A percentile compares a stretch with the other conserved stretches of the same genome.
Conservation (phyloP, 805 yeast genomes). For the Nakazawaea populi region DNA sequence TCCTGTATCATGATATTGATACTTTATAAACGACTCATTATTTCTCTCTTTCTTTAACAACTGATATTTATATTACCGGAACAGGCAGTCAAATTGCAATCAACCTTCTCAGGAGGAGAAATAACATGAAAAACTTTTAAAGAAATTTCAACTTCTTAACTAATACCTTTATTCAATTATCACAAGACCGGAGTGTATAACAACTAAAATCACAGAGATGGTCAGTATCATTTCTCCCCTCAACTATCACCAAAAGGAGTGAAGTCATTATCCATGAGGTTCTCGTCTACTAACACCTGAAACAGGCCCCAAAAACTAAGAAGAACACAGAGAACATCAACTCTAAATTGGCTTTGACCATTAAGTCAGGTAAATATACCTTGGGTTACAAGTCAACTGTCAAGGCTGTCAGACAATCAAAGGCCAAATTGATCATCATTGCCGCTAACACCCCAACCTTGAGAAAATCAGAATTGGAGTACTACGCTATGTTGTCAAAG, state of each 20-base stretch:
- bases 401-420: slow-evolving; percentile 97
- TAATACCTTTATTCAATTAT: background rate
- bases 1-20: too few species aligned
- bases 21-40: background rate
- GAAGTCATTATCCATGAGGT: background rate
- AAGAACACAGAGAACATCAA: slow-evolving; percentile 89
- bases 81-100: background rate
- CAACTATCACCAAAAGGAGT: background rate
- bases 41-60: background rate
- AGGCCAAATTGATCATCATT: slow-evolving; percentile 95
- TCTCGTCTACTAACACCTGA: slow-evolving; percentile 31
- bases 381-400: slow-evolving; percentile 99
- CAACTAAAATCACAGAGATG: slow-evolving; percentile 83
- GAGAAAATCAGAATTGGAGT: slow-evolving; percentile 99
- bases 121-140: background rate
- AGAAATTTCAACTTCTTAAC: background rate
- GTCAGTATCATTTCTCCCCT: slow-evolving; percentile 56
- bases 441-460: slow-evolving; percentile 99
- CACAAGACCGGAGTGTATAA: slow-evolving; percentile 87
- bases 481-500: slow-evolving; percentile 99
- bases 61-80: background rate
- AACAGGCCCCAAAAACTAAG: slow-evolving; percentile 91
- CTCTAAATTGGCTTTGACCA: slow-evolving; percentile 96
- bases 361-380: slow-evolving; percentile 99
- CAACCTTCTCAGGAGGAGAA: background rate